Evolutionary conservation across 1,284 basidiomycete species (phyloP), one percentile per base, ranked within the genome.

Genomic region (Coniferiporia weirii): DNA sequence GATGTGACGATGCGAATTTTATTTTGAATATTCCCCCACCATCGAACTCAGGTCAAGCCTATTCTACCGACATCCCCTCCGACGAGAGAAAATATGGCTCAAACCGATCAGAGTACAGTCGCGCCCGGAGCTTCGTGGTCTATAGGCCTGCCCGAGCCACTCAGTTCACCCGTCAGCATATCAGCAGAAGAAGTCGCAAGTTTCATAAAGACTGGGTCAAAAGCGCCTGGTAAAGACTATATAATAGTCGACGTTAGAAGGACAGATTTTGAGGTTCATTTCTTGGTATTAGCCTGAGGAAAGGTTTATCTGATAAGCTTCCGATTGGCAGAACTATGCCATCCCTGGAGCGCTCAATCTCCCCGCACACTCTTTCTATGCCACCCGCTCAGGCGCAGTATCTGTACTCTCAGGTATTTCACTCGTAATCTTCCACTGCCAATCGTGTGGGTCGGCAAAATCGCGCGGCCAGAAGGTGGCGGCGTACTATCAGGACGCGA

Each of bases 331-430:
- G 60, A 38, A 58, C 40, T 61, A 59, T 32, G 53, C 52, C 12
- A 61, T 61, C 35, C 56, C 56, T n/a, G 56, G 56, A n/a, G 60
- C 56, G 20, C 59, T 61, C 51, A 61, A 61, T 36, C 60, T 61
- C n/a, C 60, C 60, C 6, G 60, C 60, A 12, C 56, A 61, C 13
- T 61, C 60, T 6, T 61, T 61, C 53, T 61, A 59, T 40, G 44
- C 51, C 13, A 61, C 60, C 1, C 60, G 53, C 2, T 32, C 45
- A 13, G 60, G 60, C 17, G 56, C 43, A 22, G 60, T 61, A 8
- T 35, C 60, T 27, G 34, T 61, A 22, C 56, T 61, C 5, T 46
- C 38, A 9, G 40, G 51, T 19, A 49, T 61, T 40, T 56, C 56
- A 27, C 52, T 58, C 15, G 60, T 58, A 12, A 54, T 61, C 10